A percentile compares a stretch with the other conserved stretches of the same genome.
Conservation (phyloP, 2,329 filamentous ascomycete species). For the Fusarium pininemorale region DNA sequence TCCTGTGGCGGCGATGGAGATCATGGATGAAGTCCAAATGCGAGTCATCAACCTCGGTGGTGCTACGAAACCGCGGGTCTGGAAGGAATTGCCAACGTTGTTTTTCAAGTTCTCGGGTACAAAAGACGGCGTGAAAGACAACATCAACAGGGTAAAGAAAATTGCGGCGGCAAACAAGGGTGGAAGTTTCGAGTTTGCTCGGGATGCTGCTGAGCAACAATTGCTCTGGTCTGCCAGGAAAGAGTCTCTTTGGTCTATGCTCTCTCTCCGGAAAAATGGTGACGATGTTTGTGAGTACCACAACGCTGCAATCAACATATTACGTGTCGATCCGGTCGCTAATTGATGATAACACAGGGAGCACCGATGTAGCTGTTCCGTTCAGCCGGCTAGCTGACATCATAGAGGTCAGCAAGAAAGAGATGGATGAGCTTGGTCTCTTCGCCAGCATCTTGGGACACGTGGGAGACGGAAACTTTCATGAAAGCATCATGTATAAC, state of each 20-base stretch:
- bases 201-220: conserved; percentile 74
- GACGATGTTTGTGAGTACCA: conserved; percentile 71
- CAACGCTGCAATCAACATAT: neutral
- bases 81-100: conserved; percentile 79
- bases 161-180: conserved; percentile 73
- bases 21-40: conserved; percentile 93
- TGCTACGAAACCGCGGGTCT: conserved; percentile 72
- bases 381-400: conserved; percentile 79
- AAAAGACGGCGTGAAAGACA: conserved; percentile 78
- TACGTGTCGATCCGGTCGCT: neutral
- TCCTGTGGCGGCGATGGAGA: conserved; percentile 80
- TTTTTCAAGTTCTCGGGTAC: conserved; percentile 91
- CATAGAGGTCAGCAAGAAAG: conserved; percentile 84
- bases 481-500: conserved; percentile 91
- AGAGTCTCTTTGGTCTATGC: conserved; percentile 85
- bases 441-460: conserved; percentile 91
- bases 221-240: conserved; percentile 84
- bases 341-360: conserved; percentile 58
- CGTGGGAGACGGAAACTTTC: conserved; percentile 94
- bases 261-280: conserved; percentile 71
- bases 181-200: conserved; percentile 79
- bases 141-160: conserved; percentile 73
- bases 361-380: conserved; percentile 85
- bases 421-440: conserved; percentile 84
- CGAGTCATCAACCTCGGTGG: conserved; percentile 79